Evolutionary conservation across 78 protist genomes (phyloP).

Genomic region (Paulinella micropora): DNA sequence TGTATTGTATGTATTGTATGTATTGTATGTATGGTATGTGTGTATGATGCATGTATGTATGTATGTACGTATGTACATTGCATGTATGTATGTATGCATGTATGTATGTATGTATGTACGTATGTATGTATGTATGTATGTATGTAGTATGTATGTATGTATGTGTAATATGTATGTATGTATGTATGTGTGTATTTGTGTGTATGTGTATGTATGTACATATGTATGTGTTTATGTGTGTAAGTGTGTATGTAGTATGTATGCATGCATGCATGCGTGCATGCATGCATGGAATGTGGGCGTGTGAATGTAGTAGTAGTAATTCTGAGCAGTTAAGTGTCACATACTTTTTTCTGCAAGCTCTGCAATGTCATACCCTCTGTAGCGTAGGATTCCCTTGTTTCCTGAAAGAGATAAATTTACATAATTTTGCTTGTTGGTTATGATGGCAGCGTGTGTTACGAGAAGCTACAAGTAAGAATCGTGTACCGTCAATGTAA

Average conservation of each 20-base stretch:
- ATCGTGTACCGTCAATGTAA: conserved; percentile 20
- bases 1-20: neutral
- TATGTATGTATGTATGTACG: neutral
- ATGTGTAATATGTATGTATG: neutral
- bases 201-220: neutral
- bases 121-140: neutral
- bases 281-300: neutral
- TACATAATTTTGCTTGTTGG: too few relatives aligned
- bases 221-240: neutral
- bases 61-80: neutral
- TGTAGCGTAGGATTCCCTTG: conserved; percentile 14
- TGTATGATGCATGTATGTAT: neutral
- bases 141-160: neutral
- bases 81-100: neutral
- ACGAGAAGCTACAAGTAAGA: too few relatives aligned
- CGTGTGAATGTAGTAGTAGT: too few relatives aligned
- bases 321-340: too few relatives aligned
- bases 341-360: conserved; percentile 22
- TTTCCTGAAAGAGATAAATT: too few relatives aligned
- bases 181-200: neutral
- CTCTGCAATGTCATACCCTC: conserved; percentile 21
- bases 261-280: neutral
- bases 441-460: too few relatives aligned
- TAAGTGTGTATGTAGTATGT: neutral
- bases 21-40: neutral